Evolutionary conservation across 2,329 filamentous ascomycete genomes (phyloP).

Genomic region (Setomelanomma holmii): DNA sequence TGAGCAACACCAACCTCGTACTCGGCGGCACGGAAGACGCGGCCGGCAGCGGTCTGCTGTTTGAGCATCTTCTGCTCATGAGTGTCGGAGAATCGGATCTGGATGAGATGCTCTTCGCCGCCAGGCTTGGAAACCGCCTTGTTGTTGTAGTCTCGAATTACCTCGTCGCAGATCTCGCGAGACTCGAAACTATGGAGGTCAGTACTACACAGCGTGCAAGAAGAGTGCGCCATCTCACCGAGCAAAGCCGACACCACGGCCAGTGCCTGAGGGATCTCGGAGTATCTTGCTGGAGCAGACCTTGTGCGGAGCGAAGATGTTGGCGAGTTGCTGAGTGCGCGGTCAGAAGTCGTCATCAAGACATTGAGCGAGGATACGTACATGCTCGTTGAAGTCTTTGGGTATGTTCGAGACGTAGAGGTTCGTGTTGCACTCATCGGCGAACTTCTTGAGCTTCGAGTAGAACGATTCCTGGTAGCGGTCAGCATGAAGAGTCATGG

Average conservation of each 20-base stretch:
- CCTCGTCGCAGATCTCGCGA: slow-evolving; percentile 87
- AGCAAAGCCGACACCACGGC: slow-evolving; percentile 96
- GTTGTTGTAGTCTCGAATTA: slow-evolving; percentile 88
- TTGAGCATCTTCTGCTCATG: slow-evolving; percentile 97
- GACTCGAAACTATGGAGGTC: slow-evolving; percentile 75
- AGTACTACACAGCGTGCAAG: not conserved
- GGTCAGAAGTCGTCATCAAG: not conserved
- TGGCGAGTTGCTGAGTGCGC: slow-evolving; percentile 69
- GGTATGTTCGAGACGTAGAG: slow-evolving; percentile 98
- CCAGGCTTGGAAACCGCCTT: slow-evolving; percentile 59
- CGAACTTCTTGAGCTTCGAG: slow-evolving; percentile 94
- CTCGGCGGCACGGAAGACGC: slow-evolving; percentile 94
- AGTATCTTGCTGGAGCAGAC: slow-evolving; percentile 96
- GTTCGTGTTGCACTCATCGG: slow-evolving; percentile 89
- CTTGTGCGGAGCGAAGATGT: slow-evolving; percentile 79
- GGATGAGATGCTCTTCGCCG: slow-evolving; percentile 80
- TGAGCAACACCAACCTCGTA: slow-evolving; percentile 64
- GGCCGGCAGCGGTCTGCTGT: slow-evolving; percentile 91
- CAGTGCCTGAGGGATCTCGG: slow-evolving; percentile 88
- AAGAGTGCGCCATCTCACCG: slow-evolving; percentile 65
- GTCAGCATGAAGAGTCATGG: slow-evolving; percentile 17
- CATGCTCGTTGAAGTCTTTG: slow-evolving; percentile 88
- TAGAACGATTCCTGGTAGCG: slow-evolving; percentile 83
- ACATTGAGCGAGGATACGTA: slow-evolving; percentile 52
- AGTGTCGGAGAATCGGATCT: slow-evolving; percentile 96